Conservation (phyloP, 306 rosid species). For the Vachellia collinsii region DNA sequence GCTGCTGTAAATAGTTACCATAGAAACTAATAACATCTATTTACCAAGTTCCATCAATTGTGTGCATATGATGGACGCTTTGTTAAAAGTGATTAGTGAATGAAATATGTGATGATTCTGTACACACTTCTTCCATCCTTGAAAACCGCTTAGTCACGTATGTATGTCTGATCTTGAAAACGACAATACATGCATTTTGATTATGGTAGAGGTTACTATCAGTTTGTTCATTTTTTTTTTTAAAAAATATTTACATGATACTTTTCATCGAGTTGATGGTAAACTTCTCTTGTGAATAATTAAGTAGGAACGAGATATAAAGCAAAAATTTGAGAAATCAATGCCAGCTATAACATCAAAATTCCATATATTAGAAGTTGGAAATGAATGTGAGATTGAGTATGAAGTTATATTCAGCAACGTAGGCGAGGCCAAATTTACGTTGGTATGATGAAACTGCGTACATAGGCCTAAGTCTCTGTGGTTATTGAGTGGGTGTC, state of each 20-base stretch:
- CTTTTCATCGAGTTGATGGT: background rate
- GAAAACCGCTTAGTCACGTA: background rate
- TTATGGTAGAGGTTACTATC: background rate
- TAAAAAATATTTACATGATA: background rate
- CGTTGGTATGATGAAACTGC: background rate
- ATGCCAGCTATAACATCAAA: too few relatives aligned
- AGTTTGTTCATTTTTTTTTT: background rate
- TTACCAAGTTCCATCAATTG: constrained; percentile 30
- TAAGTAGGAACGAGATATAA: background rate
- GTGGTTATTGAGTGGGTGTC: too few relatives aligned
- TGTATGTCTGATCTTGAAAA: background rate
- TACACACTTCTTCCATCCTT: background rate
- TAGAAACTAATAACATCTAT: constrained; percentile 52
- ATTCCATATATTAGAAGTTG: too few relatives aligned
- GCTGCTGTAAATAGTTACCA: constrained; percentile 83
- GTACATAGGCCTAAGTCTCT: too few relatives aligned
- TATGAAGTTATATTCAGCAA: too few relatives aligned
- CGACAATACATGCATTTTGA: background rate
- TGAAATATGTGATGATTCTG: background rate
- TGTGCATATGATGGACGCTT: constrained; percentile 36
- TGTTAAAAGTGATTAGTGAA: background rate
- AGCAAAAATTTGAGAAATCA: background rate
- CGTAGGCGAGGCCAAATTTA: background rate
- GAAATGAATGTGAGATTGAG: too few relatives aligned
- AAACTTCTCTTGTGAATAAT: background rate